phyloP scores from a whole-genome alignment of 2,329 filamentous ascomycete genomes.

The Ilyonectria destructans region DNA sequence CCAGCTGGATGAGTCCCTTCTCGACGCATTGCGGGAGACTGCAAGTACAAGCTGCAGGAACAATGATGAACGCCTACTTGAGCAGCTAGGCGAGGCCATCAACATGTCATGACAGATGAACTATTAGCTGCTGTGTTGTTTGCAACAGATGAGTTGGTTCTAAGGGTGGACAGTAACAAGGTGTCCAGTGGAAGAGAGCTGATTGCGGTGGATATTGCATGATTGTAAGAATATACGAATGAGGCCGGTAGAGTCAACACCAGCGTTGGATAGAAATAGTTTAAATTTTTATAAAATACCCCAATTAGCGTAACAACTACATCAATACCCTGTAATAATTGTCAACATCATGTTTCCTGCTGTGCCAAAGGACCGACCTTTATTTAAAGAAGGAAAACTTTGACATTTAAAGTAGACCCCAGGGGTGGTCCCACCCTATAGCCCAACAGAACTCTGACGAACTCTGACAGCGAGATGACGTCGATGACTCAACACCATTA shows the following conservation, averaged over 20 bases:
- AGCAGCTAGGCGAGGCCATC: constrained; percentile 17
- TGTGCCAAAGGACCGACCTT: too few species aligned
- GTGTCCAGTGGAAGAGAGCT: background rate
- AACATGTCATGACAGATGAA: constrained; percentile 3
- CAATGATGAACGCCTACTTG: constrained; percentile 14
- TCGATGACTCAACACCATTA: too few species aligned
- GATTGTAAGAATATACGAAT: background rate
- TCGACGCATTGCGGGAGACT: constrained; percentile 11
- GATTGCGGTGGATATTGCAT: background rate
- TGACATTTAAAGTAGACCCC: too few species aligned
- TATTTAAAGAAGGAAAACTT: too few species aligned
- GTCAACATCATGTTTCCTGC: too few species aligned
- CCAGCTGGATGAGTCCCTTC: constrained; percentile 8
- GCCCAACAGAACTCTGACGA: too few species aligned
- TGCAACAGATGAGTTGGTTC: background rate
- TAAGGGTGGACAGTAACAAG: background rate
- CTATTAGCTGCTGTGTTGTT: background rate
- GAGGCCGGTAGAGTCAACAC: background rate
- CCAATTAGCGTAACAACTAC: background rate
- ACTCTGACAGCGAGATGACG: too few species aligned
- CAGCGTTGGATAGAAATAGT: background rate
- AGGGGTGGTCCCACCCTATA: too few species aligned
- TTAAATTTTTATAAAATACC: background rate
- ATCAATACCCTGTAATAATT: background rate
- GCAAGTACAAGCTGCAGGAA: constrained; percentile 4